phyloP scores from a whole-genome alignment of 2,329 filamentous ascomycete species.

The Trichoderma sp. region DNA sequence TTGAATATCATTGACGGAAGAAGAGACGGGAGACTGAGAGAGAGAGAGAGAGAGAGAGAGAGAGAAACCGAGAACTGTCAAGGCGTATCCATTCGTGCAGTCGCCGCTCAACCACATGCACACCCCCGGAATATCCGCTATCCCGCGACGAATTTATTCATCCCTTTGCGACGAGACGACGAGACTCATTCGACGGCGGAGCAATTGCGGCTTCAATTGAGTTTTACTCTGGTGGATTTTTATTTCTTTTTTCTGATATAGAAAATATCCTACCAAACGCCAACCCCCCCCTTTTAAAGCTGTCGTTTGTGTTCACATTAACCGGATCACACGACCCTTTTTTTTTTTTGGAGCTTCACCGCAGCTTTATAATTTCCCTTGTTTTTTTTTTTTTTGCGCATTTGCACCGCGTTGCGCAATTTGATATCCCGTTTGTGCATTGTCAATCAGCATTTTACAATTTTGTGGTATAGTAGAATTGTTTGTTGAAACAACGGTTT shows the following conservation, averaged over 20 bases:
- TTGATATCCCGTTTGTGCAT: neutral
- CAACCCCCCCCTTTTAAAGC: constrained; percentile 5
- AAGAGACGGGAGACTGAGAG: neutral
- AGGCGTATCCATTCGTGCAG: constrained; percentile 9
- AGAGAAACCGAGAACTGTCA: neutral
- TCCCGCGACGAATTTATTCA: constrained; percentile 13
- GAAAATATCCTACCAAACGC: neutral
- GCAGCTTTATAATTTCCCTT: constrained; percentile 10
- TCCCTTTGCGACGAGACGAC: neutral
- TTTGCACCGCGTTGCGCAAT: neutral
- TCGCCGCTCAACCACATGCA: neutral
- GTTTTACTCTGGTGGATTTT: neutral
- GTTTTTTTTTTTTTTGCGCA: neutral
- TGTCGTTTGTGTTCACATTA: constrained; percentile 14
- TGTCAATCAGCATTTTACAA: neutral
- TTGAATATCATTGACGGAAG: constrained; percentile 10
- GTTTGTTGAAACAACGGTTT: neutral
- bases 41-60: neutral
- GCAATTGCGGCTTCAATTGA: constrained; percentile 1
- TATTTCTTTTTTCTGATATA: neutral
- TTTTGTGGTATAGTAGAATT: neutral
- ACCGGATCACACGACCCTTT: constrained; percentile 19
- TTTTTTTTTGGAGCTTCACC: constrained; percentile 19
- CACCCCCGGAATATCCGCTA: constrained; percentile 11
- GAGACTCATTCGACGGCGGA: neutral